These are phyloP conservation scores for Ploettnerulaceae sp. DNA, from an alignment of 2,329 filamentous ascomycete species.

Conservation along the genomic window DNA sequence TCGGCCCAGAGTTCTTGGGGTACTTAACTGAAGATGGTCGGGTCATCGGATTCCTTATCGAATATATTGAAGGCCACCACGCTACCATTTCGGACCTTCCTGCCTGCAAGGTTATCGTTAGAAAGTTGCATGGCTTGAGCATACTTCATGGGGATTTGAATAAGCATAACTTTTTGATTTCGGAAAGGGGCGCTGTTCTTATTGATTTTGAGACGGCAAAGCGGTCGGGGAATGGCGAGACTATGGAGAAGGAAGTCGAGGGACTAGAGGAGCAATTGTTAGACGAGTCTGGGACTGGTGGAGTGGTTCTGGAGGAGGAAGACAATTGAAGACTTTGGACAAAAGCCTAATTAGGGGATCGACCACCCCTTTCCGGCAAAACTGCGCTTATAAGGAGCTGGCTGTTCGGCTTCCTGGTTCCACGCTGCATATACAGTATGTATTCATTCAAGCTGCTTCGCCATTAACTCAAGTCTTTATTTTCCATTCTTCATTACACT, in stretches of 20 bases:
- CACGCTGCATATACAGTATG: too few relatives aligned
- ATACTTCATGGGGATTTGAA: slow-evolving; percentile 38
- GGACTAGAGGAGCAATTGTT: slow-evolving; percentile 7
- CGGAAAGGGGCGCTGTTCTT: slow-evolving; percentile 29
- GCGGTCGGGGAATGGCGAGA: slow-evolving; percentile 1
- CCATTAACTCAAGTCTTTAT: too few relatives aligned
- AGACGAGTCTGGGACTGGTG: slow-evolving; percentile 7
- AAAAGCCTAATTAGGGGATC: too few relatives aligned
- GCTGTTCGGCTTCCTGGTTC: too few relatives aligned
- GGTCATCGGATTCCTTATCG: slow-evolving; percentile 34
- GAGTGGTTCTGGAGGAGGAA: slow-evolving; percentile 4
- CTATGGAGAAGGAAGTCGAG: slow-evolving; percentile 3
- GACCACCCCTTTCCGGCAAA: too few relatives aligned
- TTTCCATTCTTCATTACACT: too few relatives aligned
- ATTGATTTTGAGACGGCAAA: slow-evolving; percentile 35
- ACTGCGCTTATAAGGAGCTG: too few relatives aligned
- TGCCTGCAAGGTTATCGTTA: slow-evolving; percentile 30
- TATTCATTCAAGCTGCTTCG: too few relatives aligned
- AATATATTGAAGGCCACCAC: slow-evolving; percentile 29
- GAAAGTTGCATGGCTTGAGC: slow-evolving; percentile 34
- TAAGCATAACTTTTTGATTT: slow-evolving; percentile 37
- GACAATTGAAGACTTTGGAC: too few relatives aligned
- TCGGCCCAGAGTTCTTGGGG: slow-evolving; percentile 32
- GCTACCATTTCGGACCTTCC: slow-evolving; percentile 31
- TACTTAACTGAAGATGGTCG: slow-evolving; percentile 33